phyloP scores from a whole-genome alignment of 2,329 filamentous ascomycete genomes.

The Verticillium tricorpus region DNA sequence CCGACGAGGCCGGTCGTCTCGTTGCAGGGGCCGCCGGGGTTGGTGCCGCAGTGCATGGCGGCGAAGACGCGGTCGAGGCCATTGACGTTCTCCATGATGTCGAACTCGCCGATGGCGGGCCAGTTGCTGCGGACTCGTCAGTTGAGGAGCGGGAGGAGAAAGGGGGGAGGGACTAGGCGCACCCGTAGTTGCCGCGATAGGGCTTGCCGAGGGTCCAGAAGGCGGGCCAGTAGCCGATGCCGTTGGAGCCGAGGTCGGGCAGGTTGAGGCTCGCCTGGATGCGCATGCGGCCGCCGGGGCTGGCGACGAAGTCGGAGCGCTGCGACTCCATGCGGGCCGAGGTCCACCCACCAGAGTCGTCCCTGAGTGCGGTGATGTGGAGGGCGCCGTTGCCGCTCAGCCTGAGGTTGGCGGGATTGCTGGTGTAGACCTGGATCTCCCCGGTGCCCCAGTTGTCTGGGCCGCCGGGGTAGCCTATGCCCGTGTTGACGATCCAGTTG shows the following conservation, averaged over 20 bases:
- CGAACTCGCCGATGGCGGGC: constrained; percentile 38
- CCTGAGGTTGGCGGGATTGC: constrained; percentile 35
- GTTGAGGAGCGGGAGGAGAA: not conserved
- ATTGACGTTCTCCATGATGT: constrained; percentile 40
- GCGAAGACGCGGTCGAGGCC: constrained; percentile 28
- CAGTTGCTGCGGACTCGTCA: constrained; percentile 22
- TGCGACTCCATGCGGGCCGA: constrained; percentile 37
- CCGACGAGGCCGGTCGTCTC: constrained; percentile 30
- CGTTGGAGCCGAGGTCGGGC: constrained; percentile 34
- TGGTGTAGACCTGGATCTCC: constrained; percentile 43
- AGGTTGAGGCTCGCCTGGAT: constrained; percentile 34
- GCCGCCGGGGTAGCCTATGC: constrained; percentile 42
- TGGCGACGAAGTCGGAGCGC: constrained; percentile 28
- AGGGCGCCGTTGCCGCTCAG: constrained; percentile 44
- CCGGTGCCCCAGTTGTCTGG: constrained; percentile 43
- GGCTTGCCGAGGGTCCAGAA: constrained; percentile 39
- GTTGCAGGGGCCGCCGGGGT: constrained; percentile 35
- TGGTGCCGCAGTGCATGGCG: constrained; percentile 36
- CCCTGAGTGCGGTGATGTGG: constrained; percentile 36
- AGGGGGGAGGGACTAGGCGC: not conserved
- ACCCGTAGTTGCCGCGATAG: constrained; percentile 30
- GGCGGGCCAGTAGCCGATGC: constrained; percentile 36
- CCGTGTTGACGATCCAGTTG: constrained; percentile 39
- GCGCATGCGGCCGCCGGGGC: constrained; percentile 27
- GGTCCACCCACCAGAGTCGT: constrained; percentile 33